A percentile compares a stretch with the other conserved stretches of the same genome.
phyloP scores from a whole-genome alignment of 495 filamentous ascomycete genomes.

The Geopyxis carbonaria region DNA sequence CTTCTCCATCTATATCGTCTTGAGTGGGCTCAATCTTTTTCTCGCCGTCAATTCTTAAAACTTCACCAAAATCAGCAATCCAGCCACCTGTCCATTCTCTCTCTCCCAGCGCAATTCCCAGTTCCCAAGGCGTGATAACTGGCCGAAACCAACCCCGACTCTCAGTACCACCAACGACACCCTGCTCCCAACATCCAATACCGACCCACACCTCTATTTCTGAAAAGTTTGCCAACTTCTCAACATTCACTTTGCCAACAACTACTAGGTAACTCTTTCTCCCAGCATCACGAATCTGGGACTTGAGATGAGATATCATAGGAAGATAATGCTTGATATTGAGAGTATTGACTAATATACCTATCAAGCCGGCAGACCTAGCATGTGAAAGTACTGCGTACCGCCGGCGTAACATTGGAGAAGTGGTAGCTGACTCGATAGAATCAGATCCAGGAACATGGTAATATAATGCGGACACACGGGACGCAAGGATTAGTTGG shows the following conservation, averaged over 20 bases:
- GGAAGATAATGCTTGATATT: constrained; percentile 78
- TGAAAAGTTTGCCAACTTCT: constrained; percentile 89
- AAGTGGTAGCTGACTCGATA: constrained; percentile 21
- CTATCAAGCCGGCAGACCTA: constrained; percentile 64
- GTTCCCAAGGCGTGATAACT: constrained; percentile 82
- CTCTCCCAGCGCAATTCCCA: constrained; percentile 48
- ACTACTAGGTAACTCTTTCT: constrained; percentile 95
- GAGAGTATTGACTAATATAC: constrained; percentile 87
- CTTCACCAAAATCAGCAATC: constrained; percentile 29
- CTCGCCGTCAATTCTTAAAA: constrained; percentile 23
- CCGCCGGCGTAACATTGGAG: constrained; percentile 53
- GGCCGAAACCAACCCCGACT: constrained; percentile 50
- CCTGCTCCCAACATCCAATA: constrained; percentile 95
- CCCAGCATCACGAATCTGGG: constrained; percentile 51
- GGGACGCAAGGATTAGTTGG: constrained; percentile 58
- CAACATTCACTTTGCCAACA: constrained; percentile 87
- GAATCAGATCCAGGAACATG: constrained; percentile 35
- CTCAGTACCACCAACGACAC: constrained; percentile 37
- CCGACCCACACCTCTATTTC: constrained; percentile 95
- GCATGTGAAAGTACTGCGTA: constrained; percentile 76
- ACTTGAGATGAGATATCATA: constrained; percentile 53
- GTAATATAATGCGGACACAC: constrained; percentile 61
- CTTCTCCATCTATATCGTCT: constrained; percentile 23
- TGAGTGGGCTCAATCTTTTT: constrained; percentile 4
- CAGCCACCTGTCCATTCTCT: constrained; percentile 26